Evolutionary conservation across 2,329 filamentous ascomycete genomes (phyloP).

Genomic region (Myriosclerotinia curreyana): DNA sequence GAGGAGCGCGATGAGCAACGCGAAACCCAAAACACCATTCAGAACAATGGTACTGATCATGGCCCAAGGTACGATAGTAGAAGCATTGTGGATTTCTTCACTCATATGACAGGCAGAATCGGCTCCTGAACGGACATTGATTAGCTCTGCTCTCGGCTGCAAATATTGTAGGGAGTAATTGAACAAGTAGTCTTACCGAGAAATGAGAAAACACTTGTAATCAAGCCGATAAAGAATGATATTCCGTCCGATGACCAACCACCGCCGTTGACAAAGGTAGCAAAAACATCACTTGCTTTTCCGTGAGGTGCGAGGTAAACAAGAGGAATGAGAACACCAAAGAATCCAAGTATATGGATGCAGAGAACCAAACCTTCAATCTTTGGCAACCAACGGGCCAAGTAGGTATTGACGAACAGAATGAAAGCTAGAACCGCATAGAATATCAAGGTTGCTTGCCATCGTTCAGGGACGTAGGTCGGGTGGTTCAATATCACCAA

Average conservation of each 20-base stretch:
- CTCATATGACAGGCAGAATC: constrained; percentile 22
- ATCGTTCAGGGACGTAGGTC: constrained; percentile 40
- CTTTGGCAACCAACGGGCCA: constrained; percentile 42
- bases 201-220: constrained; percentile 19
- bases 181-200: constrained; percentile 15
- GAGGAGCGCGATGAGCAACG: constrained; percentile 39
- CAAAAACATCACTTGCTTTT: constrained; percentile 33
- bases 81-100: constrained; percentile 24
- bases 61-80: constrained; percentile 19
- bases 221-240: constrained; percentile 40
- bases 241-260: constrained; percentile 37
- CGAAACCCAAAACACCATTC: constrained; percentile 48
- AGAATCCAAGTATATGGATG: constrained; percentile 46
- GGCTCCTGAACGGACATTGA: constrained; percentile 11
- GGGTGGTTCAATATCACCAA: constrained; percentile 40
- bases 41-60: constrained; percentile 48
- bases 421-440: constrained; percentile 43
- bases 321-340: constrained; percentile 44
- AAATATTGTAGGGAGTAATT: neutral
- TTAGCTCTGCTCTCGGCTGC: neutral
- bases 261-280: constrained; percentile 37
- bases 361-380: constrained; percentile 46
- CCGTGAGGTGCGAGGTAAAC: constrained; percentile 33
- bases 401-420: constrained; percentile 45
- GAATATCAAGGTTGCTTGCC: constrained; percentile 45